Evolutionary conservation across 2,329 filamentous ascomycete genomes (phyloP).

Genomic region (Trichoderma harzianum): DNA sequence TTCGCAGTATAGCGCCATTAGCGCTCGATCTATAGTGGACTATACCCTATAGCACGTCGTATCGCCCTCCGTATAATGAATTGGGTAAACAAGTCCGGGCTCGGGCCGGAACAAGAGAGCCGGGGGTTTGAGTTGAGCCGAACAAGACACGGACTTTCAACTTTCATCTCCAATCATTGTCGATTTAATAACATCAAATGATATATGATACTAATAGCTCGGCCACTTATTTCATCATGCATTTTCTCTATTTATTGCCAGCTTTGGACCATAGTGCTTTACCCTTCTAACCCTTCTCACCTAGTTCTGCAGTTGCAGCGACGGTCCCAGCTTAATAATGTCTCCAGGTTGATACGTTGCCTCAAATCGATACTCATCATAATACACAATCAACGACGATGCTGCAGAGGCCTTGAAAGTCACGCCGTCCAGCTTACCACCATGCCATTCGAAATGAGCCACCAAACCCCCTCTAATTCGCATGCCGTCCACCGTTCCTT

Average conservation of each 20-base stretch:
- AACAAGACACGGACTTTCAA: background rate
- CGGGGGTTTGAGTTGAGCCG: background rate
- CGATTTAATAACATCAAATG: background rate
- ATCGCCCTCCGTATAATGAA: background rate
- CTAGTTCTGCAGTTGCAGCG: slow-evolving; percentile 9
- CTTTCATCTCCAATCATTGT: background rate
- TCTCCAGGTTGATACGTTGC: background rate
- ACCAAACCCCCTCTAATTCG: slow-evolving; percentile 6
- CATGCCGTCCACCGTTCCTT: slow-evolving; percentile 8
- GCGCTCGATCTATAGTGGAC: background rate
- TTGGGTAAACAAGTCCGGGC: background rate
- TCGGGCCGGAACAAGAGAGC: background rate
- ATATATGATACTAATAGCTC: background rate
- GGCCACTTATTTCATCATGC: background rate
- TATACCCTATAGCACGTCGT: background rate
- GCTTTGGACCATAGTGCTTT: background rate
- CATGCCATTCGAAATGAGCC: slow-evolving; percentile 1
- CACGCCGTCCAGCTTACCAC: background rate
- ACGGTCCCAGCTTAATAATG: slow-evolving; percentile 7
- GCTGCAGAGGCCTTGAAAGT: background rate
- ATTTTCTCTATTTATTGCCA: background rate
- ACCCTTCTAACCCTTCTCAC: too few relatives aligned
- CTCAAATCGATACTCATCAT: slow-evolving; percentile 1
- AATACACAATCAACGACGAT: slow-evolving; percentile 5
- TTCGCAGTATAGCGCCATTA: background rate